Conservation (phyloP, 768 basidiomycete species). For the Sporobolomyces pararoseus region DNA sequence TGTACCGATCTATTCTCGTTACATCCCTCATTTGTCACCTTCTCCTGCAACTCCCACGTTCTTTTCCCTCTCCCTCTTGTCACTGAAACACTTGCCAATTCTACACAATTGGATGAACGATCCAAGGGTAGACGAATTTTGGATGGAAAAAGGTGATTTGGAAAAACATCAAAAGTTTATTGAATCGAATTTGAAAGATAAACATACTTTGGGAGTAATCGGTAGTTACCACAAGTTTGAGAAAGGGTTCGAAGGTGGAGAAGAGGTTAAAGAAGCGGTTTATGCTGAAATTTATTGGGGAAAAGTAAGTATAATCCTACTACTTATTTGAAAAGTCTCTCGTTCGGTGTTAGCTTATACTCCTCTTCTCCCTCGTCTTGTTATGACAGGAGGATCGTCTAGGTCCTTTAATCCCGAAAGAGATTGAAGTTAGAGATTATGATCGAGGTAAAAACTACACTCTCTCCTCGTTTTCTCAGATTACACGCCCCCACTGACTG, state of each 20-base stretch:
- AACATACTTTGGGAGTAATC: slow-evolving; percentile 32
- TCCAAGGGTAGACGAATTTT: slow-evolving; percentile 37
- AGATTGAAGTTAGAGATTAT: slow-evolving; percentile 33
- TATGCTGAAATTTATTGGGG: slow-evolving; percentile 43
- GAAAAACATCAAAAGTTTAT: slow-evolving; percentile 34
- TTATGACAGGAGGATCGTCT: slow-evolving; percentile 34
- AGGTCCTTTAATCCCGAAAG: slow-evolving; percentile 20
- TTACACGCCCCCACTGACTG: background rate
- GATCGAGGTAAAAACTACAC: slow-evolving; percentile 27
- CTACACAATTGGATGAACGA: slow-evolving; percentile 42
- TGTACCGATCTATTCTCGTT: slow-evolving; percentile 29
- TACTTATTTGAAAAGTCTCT: too few species aligned
- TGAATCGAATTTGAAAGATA: slow-evolving; percentile 9
- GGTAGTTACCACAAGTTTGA: slow-evolving; percentile 21
- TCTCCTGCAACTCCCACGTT: slow-evolving; percentile 1
- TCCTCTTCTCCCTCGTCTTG: background rate
- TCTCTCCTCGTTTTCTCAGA: background rate
- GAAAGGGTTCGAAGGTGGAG: background rate
- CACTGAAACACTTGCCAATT: slow-evolving; percentile 26
- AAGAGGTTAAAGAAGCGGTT: slow-evolving; percentile 17
- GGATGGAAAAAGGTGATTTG: slow-evolving; percentile 36
- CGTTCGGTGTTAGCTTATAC: too few species aligned
- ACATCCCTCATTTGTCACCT: slow-evolving; percentile 35
- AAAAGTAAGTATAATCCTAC: slow-evolving; percentile 21
- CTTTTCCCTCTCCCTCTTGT: slow-evolving; percentile 32